A percentile compares a stretch with the other conserved stretches of the same genome.
phyloP scores from a whole-genome alignment of 805 yeast genomes.

The Starmerella ratchasimensis region DNA sequence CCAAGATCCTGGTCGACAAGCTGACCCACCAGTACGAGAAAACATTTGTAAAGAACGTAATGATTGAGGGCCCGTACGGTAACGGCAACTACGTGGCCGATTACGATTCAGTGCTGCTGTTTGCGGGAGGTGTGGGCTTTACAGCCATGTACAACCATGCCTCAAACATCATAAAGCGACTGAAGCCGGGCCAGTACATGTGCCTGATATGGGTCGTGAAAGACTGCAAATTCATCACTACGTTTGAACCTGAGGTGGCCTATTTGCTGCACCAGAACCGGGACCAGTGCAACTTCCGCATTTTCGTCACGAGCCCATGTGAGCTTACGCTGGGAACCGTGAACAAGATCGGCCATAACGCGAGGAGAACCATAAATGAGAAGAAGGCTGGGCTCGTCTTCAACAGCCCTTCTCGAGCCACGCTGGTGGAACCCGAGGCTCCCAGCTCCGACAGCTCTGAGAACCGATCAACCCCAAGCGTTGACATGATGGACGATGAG shows the following conservation, averaged over 20 bases:
- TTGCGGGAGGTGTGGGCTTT: slow-evolving; percentile 57
- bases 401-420: too few species aligned
- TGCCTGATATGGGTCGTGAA: slow-evolving; percentile 23
- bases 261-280: slow-evolving; percentile 25
- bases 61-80: slow-evolving; percentile 55
- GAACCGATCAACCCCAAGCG: neutral
- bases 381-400: too few species aligned
- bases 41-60: slow-evolving; percentile 26
- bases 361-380: too few species aligned
- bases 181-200: slow-evolving; percentile 13
- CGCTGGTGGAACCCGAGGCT: too few species aligned
- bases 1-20: slow-evolving; percentile 30
- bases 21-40: slow-evolving; percentile 24
- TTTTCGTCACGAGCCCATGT: slow-evolving; percentile 14
- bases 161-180: slow-evolving; percentile 20
- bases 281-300: slow-evolving; percentile 7
- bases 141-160: slow-evolving; percentile 43
- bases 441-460: too few species aligned
- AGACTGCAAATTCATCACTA: slow-evolving; percentile 32
- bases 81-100: slow-evolving; percentile 34
- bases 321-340: slow-evolving; percentile 6
- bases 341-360: too few species aligned
- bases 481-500: neutral
- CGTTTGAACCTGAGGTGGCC: slow-evolving; percentile 36
- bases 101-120: slow-evolving; percentile 35